phyloP scores from a whole-genome alignment of 768 basidiomycete species.

The Suillus cothurnatus region DNA sequence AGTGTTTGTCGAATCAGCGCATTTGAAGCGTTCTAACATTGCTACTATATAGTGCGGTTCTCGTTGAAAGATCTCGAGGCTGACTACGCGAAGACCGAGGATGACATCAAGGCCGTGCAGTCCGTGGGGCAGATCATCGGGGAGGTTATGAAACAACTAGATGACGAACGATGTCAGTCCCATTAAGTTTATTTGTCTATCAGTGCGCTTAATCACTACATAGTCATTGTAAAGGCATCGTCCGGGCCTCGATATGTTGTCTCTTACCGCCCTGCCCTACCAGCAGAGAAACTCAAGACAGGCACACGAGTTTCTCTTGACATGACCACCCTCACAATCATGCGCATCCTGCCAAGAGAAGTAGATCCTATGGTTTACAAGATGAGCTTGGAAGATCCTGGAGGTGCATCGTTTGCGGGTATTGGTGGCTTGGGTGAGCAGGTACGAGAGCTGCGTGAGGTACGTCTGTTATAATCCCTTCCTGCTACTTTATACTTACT shows the following conservation, averaged over 20 bases:
- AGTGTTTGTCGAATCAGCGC: conserved; percentile 31
- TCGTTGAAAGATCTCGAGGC: conserved; percentile 88
- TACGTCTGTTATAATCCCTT: conserved; percentile 35
- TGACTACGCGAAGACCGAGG: conserved; percentile 93
- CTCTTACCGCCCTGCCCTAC: conserved; percentile 91
- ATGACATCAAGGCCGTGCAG: conserved; percentile 98
- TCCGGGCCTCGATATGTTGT: conserved; percentile 99
- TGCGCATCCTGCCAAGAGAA: conserved; percentile 97
- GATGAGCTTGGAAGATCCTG: conserved; percentile 98
- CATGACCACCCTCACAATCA: conserved; percentile 99
- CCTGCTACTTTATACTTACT: background rate
- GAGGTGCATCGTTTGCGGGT: conserved; percentile 92
- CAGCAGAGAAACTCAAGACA: conserved; percentile 88
- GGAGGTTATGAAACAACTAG: conserved; percentile 98
- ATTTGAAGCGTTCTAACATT: conserved; percentile 2
- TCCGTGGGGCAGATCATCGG: conserved; percentile 99
- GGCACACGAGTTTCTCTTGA: conserved; percentile 96
- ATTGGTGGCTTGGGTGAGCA: conserved; percentile 97
- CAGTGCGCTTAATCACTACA: background rate
- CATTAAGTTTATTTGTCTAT: background rate
- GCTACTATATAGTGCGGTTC: conserved; percentile 69
- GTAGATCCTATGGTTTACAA: conserved; percentile 99
- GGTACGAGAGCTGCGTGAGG: conserved; percentile 95
- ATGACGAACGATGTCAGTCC: conserved; percentile 91
- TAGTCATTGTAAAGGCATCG: conserved; percentile 98